Evolutionary conservation across 257 asterid genomes (phyloP).

Genomic region (Handroanthus guayacan): DNA sequence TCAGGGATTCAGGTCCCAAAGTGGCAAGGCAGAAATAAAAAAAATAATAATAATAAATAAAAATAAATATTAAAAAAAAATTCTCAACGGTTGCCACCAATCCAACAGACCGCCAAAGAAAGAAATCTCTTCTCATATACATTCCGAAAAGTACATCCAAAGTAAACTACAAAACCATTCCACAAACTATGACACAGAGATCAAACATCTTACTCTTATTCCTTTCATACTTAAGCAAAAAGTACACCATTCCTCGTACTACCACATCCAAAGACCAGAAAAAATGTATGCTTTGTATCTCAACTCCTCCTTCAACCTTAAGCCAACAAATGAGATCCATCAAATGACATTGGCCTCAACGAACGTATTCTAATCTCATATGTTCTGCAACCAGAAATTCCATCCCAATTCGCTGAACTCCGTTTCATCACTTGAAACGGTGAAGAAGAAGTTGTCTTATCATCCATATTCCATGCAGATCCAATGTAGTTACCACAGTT

Average conservation of each 20-base stretch:
- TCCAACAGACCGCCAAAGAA: background rate
- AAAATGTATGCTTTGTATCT: background rate
- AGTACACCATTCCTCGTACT: background rate
- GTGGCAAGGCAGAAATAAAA: too few species aligned
- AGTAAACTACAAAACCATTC: background rate
- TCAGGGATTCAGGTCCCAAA: too few species aligned
- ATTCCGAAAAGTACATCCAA: background rate
- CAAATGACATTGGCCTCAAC: constrained; percentile 43
- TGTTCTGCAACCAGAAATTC: constrained; percentile 44
- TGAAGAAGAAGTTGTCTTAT: constrained; percentile 27
- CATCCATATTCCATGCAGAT: constrained; percentile 26
- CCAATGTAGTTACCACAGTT: constrained; percentile 56
- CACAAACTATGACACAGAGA: background rate
- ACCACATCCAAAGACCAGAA: background rate
- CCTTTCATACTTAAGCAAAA: background rate
- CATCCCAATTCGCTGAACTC: constrained; percentile 49
- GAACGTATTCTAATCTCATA: constrained; percentile 55
- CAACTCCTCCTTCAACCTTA: background rate
- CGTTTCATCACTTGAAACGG: constrained; percentile 28
- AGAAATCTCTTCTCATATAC: background rate
- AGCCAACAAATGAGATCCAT: constrained; percentile 26
- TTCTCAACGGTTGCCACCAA: background rate
- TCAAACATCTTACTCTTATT: background rate
- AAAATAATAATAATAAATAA: too few species aligned
- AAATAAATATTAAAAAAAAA: background rate